These are phyloP conservation scores for Wickerhamomyces mucosus DNA, from an alignment of 805 yeast genomes.

Conservation along the genomic window DNA sequence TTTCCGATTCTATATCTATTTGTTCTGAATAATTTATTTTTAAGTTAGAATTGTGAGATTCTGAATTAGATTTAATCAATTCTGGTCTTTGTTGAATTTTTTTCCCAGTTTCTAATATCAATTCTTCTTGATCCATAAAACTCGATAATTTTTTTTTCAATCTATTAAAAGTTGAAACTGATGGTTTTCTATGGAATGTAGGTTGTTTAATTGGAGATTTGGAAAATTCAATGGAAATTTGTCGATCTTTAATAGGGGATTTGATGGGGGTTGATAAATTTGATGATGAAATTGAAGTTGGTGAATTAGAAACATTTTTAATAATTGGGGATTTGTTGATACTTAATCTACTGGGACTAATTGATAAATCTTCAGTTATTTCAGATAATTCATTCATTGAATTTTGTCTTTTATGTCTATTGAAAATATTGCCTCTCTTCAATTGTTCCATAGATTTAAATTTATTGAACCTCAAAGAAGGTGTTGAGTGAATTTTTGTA, in stretches of 20 bases:
- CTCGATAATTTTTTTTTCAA: neutral
- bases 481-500: too few species aligned
- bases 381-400: slow-evolving; percentile 4
- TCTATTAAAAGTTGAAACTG: neutral
- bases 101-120: neutral
- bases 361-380: neutral
- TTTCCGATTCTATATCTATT: too few species aligned
- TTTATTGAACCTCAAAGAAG: neutral
- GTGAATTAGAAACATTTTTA: slow-evolving; percentile 10
- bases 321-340: slow-evolving; percentile 8
- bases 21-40: too few species aligned
- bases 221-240: too few species aligned
- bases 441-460: neutral
- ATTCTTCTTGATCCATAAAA: neutral
- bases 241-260: too few species aligned
- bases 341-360: slow-evolving; percentile 1
- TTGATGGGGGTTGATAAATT: too few species aligned
- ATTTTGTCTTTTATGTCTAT: slow-evolving; percentile 2
- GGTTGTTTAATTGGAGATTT: neutral
- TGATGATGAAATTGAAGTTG: slow-evolving; percentile 11
- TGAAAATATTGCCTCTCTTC: neutral
- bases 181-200: neutral
- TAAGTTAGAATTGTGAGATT: too few species aligned
- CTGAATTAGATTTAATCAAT: too few species aligned
- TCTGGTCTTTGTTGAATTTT: neutral